Conservation (phyloP, 306 rosid species). For the Alnus rubra region DNA sequence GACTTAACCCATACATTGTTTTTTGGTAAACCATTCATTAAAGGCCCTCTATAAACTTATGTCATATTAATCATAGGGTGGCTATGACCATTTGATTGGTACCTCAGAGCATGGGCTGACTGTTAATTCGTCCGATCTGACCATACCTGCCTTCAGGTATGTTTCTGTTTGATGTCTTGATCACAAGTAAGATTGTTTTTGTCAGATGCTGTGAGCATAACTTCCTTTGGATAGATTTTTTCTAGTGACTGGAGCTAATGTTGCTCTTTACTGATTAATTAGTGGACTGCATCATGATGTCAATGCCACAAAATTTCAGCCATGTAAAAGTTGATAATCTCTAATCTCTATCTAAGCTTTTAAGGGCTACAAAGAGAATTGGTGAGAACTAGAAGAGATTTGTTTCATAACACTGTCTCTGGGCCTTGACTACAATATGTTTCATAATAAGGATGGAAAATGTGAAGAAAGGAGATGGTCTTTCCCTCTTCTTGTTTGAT, state of each 20-base stretch:
- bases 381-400: neutral
- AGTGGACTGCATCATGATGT: neutral
- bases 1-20: neutral
- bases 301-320: neutral
- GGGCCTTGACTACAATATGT: neutral
- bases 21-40: conserved; percentile 13
- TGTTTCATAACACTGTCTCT: neutral
- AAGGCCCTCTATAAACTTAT: conserved; percentile 15
- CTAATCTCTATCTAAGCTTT: neutral
- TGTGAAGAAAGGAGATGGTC: neutral
- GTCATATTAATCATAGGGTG: conserved; percentile 61
- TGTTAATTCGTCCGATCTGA: conserved; percentile 69
- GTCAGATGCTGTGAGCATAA: neutral
- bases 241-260: neutral
- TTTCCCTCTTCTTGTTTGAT: neutral
- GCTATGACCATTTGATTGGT: conserved; percentile 85
- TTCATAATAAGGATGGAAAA: neutral
- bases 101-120: conserved; percentile 93
- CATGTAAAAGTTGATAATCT: neutral
- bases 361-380: neutral
- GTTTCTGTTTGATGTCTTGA: conserved; percentile 10
- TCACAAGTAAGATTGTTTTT: neutral
- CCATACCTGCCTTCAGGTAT: conserved; percentile 78
- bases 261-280: neutral
- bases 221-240: neutral